Evolutionary conservation across 2,329 filamentous ascomycete species (phyloP), one percentile per base, ranked within the genome.

Genomic region (Harringtonia aguacate): DNA sequence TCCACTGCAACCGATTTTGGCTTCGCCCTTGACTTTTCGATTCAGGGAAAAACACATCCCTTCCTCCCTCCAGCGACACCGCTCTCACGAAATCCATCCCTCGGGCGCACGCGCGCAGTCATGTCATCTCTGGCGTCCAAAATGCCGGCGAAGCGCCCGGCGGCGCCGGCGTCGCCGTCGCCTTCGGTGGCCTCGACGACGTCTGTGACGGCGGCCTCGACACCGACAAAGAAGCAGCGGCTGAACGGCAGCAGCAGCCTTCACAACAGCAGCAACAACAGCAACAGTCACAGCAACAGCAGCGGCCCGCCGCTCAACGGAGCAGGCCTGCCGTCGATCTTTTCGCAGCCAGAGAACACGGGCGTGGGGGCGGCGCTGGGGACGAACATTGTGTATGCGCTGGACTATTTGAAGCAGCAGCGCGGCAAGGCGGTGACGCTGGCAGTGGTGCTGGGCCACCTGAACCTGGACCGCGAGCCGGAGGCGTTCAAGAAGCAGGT

Each of bases 351-450:
- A 18, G 74, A 76, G 51, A 79, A 82, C 56, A 86, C 79, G 15
- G 83, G 81, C 57, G 85, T 81, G 42, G 87, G 88, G 52, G 73
- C 73, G 48, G 83, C 90, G 61, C 79, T 92, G 60, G 81, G 87
- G 68, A 94, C 88, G 13, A 86, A 94, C 61, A 81, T 95, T 59
- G 77, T 84, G 46, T 95, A 88, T 64, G 86, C 87, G 18, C 81
- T 94, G 59, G 79, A 89, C 50, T 86, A 87, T 59, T 77, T 95
- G 47, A 82, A 82, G 65, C 77, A 77, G 51, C 81, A 81, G 58
- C 80, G 82, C 58, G 76, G 77, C 46, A 67, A 79, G 48, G 67
- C 83, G 44, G 77, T 88, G 59, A 75, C 73, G 30, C 84, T 94
- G 47, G 68, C 75, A 39, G 83, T 90, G 51, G 82, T 95, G 53